Evolutionary conservation across 768 basidiomycete genomes (phyloP).

Genomic region (Rhodotorula sphaerocarpa): DNA sequence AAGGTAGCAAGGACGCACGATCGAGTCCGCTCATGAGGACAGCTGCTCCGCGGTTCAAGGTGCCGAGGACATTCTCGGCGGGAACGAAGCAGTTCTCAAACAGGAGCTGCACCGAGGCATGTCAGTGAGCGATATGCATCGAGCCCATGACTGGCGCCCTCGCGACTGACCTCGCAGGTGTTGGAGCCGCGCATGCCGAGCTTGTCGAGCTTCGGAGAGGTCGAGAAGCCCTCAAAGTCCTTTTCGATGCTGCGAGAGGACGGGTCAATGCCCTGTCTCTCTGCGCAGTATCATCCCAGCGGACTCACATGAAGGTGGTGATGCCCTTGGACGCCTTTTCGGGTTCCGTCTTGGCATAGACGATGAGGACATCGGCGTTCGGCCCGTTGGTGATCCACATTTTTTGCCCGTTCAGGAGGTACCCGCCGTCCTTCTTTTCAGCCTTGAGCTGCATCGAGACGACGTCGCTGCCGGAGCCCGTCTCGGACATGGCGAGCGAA

Average conservation of each 20-base stretch:
- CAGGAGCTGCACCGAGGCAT: slow-evolving; percentile 6
- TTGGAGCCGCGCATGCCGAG: slow-evolving; percentile 95
- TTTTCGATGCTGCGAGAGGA: slow-evolving; percentile 53
- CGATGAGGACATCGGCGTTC: slow-evolving; percentile 76
- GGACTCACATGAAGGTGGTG: slow-evolving; percentile 65
- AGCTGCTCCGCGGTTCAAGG: slow-evolving; percentile 65
- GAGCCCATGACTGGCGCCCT: too few relatives aligned
- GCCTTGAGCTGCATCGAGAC: slow-evolving; percentile 82
- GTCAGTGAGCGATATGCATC: too few relatives aligned
- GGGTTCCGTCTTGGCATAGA: slow-evolving; percentile 82
- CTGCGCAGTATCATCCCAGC: too few relatives aligned
- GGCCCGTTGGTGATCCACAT: slow-evolving; percentile 83
- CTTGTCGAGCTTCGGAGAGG: slow-evolving; percentile 85
- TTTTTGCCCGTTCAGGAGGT: slow-evolving; percentile 76
- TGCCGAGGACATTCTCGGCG: slow-evolving; percentile 68
- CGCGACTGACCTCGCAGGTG: slow-evolving; percentile 63
- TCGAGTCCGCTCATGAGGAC: slow-evolving; percentile 94
- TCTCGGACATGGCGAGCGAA: slow-evolving; percentile 88
- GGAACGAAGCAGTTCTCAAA: slow-evolving; percentile 87
- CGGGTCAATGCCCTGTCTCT: not conserved
- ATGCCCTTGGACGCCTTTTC: slow-evolving; percentile 75
- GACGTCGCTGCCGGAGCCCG: slow-evolving; percentile 78
- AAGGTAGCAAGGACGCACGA: slow-evolving; percentile 3
- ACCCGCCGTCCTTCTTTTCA: slow-evolving; percentile 67
- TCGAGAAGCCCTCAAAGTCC: slow-evolving; percentile 72